Evolutionary conservation across 2,329 filamentous ascomycete genomes (phyloP).

Genomic region (Monilinia fructigena): DNA sequence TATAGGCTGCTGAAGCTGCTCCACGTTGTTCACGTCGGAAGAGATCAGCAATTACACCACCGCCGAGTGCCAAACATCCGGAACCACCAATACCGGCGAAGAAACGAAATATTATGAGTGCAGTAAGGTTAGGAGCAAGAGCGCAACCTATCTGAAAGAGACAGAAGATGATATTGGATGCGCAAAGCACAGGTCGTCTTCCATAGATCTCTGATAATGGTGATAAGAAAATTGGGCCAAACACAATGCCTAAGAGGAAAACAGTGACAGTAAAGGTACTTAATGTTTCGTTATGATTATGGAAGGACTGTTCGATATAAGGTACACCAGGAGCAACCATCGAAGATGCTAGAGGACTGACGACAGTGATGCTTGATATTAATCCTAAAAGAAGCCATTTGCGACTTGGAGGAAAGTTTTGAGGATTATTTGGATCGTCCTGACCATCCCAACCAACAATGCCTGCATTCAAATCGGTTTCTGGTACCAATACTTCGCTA

Average conservation of each 20-base stretch:
- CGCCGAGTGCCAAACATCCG: conserved; percentile 45
- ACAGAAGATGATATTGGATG: conserved; percentile 59
- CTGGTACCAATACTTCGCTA: conserved; percentile 4
- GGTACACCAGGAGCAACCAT: conserved; percentile 46
- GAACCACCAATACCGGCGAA: conserved; percentile 48
- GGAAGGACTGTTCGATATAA: conserved; percentile 29
- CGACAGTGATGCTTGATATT: conserved; percentile 25
- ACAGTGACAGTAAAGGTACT: conserved; percentile 42
- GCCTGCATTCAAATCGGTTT: conserved; percentile 47
- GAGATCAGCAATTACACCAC: conserved; percentile 46
- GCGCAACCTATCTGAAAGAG: conserved; percentile 64
- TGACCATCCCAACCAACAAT: conserved; percentile 28
- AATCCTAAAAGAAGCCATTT: conserved; percentile 25
- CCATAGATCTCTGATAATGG: conserved; percentile 65
- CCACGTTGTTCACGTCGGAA: conserved; percentile 39
- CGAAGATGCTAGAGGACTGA: conserved; percentile 40
- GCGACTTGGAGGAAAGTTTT: conserved; percentile 24
- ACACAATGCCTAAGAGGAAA: conserved; percentile 57
- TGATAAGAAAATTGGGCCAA: conserved; percentile 57
- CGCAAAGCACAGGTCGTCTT: conserved; percentile 54
- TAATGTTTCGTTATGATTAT: conserved; percentile 25
- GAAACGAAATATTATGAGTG: conserved; percentile 49
- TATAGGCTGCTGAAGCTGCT: conserved; percentile 35
- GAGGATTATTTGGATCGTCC: conserved; percentile 26
- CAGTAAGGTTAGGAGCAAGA: conserved; percentile 50